Evolutionary conservation across 345 rosid species (phyloP), one percentile per base, ranked within the genome.

Genomic region (Camelina laxa): DNA sequence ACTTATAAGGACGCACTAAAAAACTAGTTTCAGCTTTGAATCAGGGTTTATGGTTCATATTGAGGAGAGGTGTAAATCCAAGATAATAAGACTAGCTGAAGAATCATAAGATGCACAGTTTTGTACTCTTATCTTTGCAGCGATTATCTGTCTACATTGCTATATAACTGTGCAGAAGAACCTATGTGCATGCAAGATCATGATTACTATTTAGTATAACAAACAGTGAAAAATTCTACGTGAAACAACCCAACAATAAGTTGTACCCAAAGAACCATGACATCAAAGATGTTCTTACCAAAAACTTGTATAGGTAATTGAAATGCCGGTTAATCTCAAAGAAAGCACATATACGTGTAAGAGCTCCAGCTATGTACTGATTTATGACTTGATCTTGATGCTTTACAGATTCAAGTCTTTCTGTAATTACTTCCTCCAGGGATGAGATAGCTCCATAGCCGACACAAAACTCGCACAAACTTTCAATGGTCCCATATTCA

Each of bases 401-500:
- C 39, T 81, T 80, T 68, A 85, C 75, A 73, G 92, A 82, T 75
- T 78, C 79, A 71, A 90, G 82, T 84, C 95, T 90, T 51, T 75
- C 75, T n/a, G 89, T 84, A 67, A 87, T 67, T 62, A 88, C 95
- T 82, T 90, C 97, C 84, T 86, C 96, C 53, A 91, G 87, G 78
- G 86, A 77, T 71, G 91, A 59, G 87, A 88, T 87, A 73, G 96
- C 93, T 80, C 91, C 96, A 83, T 87, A 87, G 69, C 90, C 92
- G 20, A 94, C 68, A 73, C 93, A 88, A 49, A 84, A 74, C 65
- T 91, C 96, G 69, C 97, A 94, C 74, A 94, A 79, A 80, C 81
- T 92, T 78, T 94, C 98, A 75, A 91, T 73, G 66, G 93, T 94
- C 57, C 98, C 98, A 84, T 88, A 90, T 63, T 94, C 98, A 73